These are phyloP conservation scores for Diaporthe velutina DNA, from an alignment of 2,329 filamentous ascomycete genomes.

Conservation along the genomic window DNA sequence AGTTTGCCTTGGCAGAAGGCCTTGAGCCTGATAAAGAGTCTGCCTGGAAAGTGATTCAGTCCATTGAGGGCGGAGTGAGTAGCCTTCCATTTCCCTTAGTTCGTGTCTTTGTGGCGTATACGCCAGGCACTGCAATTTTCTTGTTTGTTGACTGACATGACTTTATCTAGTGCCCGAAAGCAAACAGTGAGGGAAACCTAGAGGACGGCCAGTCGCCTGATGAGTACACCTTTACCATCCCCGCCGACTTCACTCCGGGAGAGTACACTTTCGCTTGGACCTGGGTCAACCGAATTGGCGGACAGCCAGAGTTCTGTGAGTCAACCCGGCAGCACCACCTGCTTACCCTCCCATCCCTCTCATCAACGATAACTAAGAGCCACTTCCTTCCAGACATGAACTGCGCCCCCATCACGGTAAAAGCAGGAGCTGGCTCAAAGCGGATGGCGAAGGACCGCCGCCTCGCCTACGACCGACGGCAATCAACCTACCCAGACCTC, in stretches of 20 bases:
- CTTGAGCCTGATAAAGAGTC: slow-evolving; percentile 64
- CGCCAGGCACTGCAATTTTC: neutral
- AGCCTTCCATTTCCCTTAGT: neutral
- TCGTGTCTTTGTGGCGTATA: neutral
- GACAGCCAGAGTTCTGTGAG: slow-evolving; percentile 78
- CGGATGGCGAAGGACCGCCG: slow-evolving; percentile 36
- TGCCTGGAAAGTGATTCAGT: slow-evolving; percentile 79
- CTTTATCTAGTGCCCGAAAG: slow-evolving; percentile 64
- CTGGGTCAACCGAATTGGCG: slow-evolving; percentile 77
- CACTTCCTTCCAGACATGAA: slow-evolving; percentile 65
- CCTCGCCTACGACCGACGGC: slow-evolving; percentile 51
- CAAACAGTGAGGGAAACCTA: slow-evolving; percentile 63
- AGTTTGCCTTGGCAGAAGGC: slow-evolving; percentile 76
- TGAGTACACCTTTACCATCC: slow-evolving; percentile 70
- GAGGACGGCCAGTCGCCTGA: slow-evolving; percentile 56
- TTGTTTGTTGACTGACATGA: neutral
- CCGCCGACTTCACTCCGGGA: slow-evolving; percentile 69
- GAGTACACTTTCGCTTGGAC: slow-evolving; percentile 80
- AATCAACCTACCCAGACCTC: slow-evolving; percentile 70
- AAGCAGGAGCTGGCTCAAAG: slow-evolving; percentile 43
- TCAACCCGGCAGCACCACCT: neutral
- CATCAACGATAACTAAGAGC: neutral
- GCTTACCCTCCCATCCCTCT: fast-evolving
- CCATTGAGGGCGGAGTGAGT: slow-evolving; percentile 70
- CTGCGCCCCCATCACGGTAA: slow-evolving; percentile 74